Evolutionary conservation across 2,329 filamentous ascomycete species (phyloP).

Genomic region (Emergomyces pasteurianus): DNA sequence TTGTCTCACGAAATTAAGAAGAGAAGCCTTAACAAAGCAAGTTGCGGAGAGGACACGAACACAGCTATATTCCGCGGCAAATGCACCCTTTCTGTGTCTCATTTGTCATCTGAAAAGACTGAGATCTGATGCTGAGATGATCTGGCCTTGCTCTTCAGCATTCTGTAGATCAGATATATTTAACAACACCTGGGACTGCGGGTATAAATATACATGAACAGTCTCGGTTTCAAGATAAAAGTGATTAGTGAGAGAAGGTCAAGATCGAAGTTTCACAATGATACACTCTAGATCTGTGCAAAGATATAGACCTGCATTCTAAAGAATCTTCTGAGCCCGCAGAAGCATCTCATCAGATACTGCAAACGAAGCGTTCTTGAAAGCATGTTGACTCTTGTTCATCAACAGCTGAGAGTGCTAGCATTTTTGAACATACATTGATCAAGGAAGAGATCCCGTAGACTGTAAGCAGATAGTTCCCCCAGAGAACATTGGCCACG

Average conservation of each 20-base stretch:
- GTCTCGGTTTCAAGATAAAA: conserved; percentile 6
- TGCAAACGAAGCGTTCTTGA: conserved; percentile 7
- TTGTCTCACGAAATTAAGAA: conserved; percentile 4
- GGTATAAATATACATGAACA: conserved; percentile 5
- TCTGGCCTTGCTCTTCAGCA: neutral
- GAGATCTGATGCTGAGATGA: conserved; percentile 8
- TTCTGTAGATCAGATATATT: conserved; percentile 5
- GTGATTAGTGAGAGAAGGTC: conserved; percentile 6
- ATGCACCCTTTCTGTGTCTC: conserved; percentile 7
- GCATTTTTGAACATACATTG: conserved; percentile 2
- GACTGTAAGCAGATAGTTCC: conserved; percentile 19
- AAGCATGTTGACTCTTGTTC: neutral
- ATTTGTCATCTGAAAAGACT: conserved; percentile 3
- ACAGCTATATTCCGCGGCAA: conserved; percentile 1
- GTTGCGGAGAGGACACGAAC: conserved; percentile 6
- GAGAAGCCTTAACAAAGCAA: conserved; percentile 7
- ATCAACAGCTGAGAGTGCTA: neutral
- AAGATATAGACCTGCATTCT: neutral
- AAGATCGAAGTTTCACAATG: conserved; percentile 1
- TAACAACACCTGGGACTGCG: conserved; percentile 6
- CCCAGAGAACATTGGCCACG: conserved; percentile 18
- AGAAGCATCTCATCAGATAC: conserved; percentile 6
- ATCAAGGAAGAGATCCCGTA: conserved; percentile 16
- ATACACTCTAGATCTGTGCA: conserved; percentile 4
- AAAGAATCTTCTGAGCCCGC: neutral